Evolutionary conservation across 164 flowering plant genomes (phyloP).

Genomic region (Nelumbo lutea): DNA sequence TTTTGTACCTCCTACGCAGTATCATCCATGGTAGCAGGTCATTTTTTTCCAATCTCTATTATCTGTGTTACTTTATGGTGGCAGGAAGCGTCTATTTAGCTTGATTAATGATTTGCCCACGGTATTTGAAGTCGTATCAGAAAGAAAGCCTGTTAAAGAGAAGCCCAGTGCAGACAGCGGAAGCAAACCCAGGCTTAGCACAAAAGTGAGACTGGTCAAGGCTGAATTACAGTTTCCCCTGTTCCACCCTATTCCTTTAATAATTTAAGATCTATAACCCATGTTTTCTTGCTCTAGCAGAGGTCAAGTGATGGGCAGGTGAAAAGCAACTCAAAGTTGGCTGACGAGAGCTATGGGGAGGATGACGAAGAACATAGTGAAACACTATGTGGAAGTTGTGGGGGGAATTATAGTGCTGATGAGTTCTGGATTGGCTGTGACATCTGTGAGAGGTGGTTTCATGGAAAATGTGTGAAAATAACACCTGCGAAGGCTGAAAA

Average conservation of each 20-base stretch:
- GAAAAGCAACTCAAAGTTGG: slow-evolving; percentile 54
- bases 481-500: slow-evolving; percentile 91
- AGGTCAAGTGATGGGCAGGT: slow-evolving; percentile 72
- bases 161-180: slow-evolving; percentile 73
- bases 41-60: too few species aligned
- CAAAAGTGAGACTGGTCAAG: slow-evolving; percentile 45
- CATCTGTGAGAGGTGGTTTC: slow-evolving; percentile 86
- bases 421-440: slow-evolving; percentile 95
- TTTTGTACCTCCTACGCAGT: too few species aligned
- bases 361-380: slow-evolving; percentile 90
- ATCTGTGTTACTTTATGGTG: not conserved
- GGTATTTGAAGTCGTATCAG: slow-evolving; percentile 80
- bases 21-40: too few species aligned
- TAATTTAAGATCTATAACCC: slow-evolving; percentile 4
- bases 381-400: slow-evolving; percentile 89
- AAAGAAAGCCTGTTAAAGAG: slow-evolving; percentile 66
- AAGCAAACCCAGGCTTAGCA: slow-evolving; percentile 59
- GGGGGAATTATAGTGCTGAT: slow-evolving; percentile 72
- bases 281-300: slow-evolving; percentile 29
- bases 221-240: not conserved
- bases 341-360: slow-evolving; percentile 62
- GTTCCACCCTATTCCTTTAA: not conserved
- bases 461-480: slow-evolving; percentile 93
- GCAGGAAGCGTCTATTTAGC: slow-evolving; percentile 81
- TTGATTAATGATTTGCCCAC: slow-evolving; percentile 85